These are phyloP conservation scores for Phialophora tarda DNA, from an alignment of 2,329 filamentous ascomycete genomes.

Conservation along the genomic window DNA sequence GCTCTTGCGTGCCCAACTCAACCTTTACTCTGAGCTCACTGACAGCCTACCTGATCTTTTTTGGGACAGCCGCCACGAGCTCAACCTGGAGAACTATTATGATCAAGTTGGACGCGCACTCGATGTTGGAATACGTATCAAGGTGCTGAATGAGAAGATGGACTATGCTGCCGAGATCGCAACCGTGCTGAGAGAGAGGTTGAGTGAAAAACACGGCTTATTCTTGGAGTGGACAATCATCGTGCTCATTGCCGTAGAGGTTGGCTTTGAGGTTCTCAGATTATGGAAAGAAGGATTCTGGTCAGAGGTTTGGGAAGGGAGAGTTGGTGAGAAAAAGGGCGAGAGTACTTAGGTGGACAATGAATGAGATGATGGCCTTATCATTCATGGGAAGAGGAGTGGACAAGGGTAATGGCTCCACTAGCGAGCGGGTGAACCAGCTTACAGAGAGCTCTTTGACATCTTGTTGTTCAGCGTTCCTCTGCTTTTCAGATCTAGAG, in stretches of 20 bases:
- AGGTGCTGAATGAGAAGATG: slow-evolving; percentile 93
- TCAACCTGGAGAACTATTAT: slow-evolving; percentile 92
- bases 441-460: neutral
- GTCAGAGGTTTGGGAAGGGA: slow-evolving; percentile 31
- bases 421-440: neutral
- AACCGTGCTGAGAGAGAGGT: slow-evolving; percentile 80
- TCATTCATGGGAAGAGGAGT: neutral
- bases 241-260: slow-evolving; percentile 87
- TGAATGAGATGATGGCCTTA: neutral
- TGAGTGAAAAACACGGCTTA: slow-evolving; percentile 88
- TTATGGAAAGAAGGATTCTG: slow-evolving; percentile 67
- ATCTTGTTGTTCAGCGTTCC: neutral
- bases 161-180: slow-evolving; percentile 97
- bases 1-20: slow-evolving; percentile 86
- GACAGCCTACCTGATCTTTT: slow-evolving; percentile 95
- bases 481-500: neutral
- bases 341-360: neutral
- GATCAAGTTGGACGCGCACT: slow-evolving; percentile 88
- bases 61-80: slow-evolving; percentile 89
- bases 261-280: slow-evolving; percentile 80
- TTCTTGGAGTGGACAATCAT: slow-evolving; percentile 96
- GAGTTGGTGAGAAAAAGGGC: neutral
- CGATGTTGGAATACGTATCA: slow-evolving; percentile 89
- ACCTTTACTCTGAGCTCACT: slow-evolving; percentile 95
- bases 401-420: neutral